These are phyloP conservation scores for Ophiocordyceps camponoti-leonardi DNA, from an alignment of 2,329 filamentous ascomycete genomes.

Conservation along the genomic window DNA sequence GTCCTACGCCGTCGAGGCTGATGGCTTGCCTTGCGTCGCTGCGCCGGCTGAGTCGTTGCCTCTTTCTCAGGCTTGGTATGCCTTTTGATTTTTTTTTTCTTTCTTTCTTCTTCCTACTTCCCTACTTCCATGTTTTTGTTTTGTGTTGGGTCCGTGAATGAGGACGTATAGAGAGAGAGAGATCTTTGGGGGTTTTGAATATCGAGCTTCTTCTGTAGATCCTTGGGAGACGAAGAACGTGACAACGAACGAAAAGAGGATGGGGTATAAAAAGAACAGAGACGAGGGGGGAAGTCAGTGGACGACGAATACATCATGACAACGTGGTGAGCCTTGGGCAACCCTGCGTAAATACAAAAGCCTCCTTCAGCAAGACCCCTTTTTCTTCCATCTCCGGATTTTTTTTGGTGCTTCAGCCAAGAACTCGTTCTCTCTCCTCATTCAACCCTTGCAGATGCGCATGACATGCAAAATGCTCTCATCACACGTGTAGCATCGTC, in stretches of 20 bases:
- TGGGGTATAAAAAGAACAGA: background rate
- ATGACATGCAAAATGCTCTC: background rate
- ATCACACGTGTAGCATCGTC: background rate
- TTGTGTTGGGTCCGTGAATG: too few relatives aligned
- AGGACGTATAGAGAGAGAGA: too few relatives aligned
- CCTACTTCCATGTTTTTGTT: too few relatives aligned
- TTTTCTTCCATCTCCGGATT: too few relatives aligned
- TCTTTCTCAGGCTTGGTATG: conserved; percentile 59
- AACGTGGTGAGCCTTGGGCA: background rate
- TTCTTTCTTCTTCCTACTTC: background rate
- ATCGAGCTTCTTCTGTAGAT: too few relatives aligned
- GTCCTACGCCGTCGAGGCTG: conserved; percentile 73
- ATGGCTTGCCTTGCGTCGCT: conserved; percentile 56
- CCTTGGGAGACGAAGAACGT: too few relatives aligned
- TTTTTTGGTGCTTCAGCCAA: too few relatives aligned
- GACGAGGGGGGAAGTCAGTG: background rate
- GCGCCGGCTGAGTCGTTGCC: conserved; percentile 57
- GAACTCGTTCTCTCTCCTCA: background rate
- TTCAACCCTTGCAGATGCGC: background rate
- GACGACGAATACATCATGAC: background rate
- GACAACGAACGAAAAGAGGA: too few relatives aligned
- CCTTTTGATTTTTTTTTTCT: conserved; percentile 34
- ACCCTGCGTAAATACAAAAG: background rate
- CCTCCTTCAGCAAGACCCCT: background rate
- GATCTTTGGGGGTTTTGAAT: too few relatives aligned